Conservation (phyloP, 1,284 basidiomycete species). For the Earliella scabrosa region DNA sequence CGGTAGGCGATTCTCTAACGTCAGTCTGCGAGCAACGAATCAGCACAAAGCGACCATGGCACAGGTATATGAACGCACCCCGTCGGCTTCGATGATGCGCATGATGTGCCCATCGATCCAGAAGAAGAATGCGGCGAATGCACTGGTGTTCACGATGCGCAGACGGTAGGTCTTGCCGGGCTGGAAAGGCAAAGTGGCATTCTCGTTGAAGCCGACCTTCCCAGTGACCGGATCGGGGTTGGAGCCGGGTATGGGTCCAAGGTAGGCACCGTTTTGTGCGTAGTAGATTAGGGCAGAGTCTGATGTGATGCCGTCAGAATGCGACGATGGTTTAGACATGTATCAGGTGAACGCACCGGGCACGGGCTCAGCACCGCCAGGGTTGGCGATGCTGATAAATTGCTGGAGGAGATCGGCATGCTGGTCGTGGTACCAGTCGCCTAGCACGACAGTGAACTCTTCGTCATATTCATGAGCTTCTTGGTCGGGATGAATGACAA, state of each 20-base stretch:
- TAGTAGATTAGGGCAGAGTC: constrained; percentile 89
- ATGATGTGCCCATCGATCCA: constrained; percentile 94
- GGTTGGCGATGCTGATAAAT: constrained; percentile 81
- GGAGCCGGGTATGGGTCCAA: constrained; percentile 59
- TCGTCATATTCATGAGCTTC: constrained; percentile 84
- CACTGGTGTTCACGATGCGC: constrained; percentile 78
- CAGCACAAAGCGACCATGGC: neutral
- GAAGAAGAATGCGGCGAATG: constrained; percentile 79
- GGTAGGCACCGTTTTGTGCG: constrained; percentile 73
- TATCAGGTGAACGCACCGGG: constrained; percentile 55
- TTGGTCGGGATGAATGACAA: constrained; percentile 71
- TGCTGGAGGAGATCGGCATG: constrained; percentile 65
- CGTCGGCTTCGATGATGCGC: constrained; percentile 89
- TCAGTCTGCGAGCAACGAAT: constrained; percentile 60
- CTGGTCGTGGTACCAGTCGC: constrained; percentile 70
- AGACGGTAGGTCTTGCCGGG: constrained; percentile 83
- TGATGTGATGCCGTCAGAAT: constrained; percentile 30
- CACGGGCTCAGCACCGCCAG: constrained; percentile 86
- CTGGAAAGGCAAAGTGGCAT: constrained; percentile 83
- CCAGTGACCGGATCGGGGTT: constrained; percentile 51
- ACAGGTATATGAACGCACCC: constrained; percentile 50
- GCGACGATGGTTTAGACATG: no score
- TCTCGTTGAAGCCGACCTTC: constrained; percentile 82
- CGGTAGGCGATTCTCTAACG: constrained; percentile 70
- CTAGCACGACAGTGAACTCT: constrained; percentile 85